phyloP scores from a whole-genome alignment of 2,329 filamentous ascomycete genomes.

The Allantophomopsis cytisporea region DNA sequence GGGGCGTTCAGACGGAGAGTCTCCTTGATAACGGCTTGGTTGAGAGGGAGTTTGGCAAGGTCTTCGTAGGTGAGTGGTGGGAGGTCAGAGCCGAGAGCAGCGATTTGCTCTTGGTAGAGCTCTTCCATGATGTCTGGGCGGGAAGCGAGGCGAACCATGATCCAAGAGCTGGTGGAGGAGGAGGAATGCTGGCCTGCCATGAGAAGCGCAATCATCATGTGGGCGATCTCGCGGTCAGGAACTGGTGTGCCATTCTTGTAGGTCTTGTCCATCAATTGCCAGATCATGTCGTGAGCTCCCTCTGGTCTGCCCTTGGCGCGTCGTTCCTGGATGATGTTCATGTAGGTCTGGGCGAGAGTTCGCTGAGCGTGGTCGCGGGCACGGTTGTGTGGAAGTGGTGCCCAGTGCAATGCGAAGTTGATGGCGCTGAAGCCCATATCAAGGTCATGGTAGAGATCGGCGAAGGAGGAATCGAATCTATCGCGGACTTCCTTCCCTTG shows the following conservation, averaged over 20 bases:
- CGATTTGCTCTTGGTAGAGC: conserved; percentile 69
- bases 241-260: conserved; percentile 74
- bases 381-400: conserved; percentile 77
- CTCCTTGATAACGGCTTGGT: conserved; percentile 79
- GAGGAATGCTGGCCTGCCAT: conserved; percentile 90
- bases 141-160: conserved; percentile 67
- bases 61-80: conserved; percentile 66
- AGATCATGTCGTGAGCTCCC: conserved; percentile 66
- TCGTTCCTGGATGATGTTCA: conserved; percentile 66
- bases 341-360: conserved; percentile 72
- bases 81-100: conserved; percentile 59
- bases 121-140: conserved; percentile 69
- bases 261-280: conserved; percentile 71
- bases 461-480: conserved; percentile 69
- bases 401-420: conserved; percentile 86
- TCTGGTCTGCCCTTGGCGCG: conserved; percentile 38
- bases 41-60: conserved; percentile 65
- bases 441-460: conserved; percentile 73
- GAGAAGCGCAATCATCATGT: conserved; percentile 88
- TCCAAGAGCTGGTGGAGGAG: conserved; percentile 74
- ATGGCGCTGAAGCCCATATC: conserved; percentile 83
- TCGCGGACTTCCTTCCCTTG: conserved; percentile 74
- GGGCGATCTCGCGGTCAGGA: conserved; percentile 75
- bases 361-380: conserved; percentile 67
- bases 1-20: conserved; percentile 83